Evolutionary conservation across 1,139 yeast genomes (phyloP).

Genomic region (Saccharomyces hybrid): DNA sequence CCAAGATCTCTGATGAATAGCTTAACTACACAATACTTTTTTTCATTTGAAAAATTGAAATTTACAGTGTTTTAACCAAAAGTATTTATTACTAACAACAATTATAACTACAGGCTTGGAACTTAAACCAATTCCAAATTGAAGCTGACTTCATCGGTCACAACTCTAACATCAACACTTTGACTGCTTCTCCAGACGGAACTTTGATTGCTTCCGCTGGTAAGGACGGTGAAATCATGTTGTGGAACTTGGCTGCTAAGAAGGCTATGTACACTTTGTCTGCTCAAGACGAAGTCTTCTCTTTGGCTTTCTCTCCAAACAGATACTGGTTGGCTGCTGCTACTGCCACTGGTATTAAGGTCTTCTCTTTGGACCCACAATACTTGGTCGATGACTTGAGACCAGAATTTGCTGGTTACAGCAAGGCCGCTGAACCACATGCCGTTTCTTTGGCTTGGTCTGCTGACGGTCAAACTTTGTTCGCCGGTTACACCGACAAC

Average conservation of each 20-base stretch:
- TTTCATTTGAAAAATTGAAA: too few relatives aligned
- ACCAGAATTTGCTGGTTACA: constrained; percentile 91
- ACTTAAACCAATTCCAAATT: constrained; percentile 75
- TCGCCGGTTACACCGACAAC: constrained; percentile 99
- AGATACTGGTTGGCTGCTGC: constrained; percentile 99
- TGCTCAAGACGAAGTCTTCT: constrained; percentile 95
- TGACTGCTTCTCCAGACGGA: constrained; percentile 99
- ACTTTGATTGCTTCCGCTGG: constrained; percentile 99
- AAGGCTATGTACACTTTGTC: constrained; percentile 87
- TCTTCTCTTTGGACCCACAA: constrained; percentile 97
- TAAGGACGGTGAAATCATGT: constrained; percentile 97
- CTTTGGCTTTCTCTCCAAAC: constrained; percentile 99
- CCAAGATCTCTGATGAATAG: constrained; percentile 92
- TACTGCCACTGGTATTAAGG: constrained; percentile 95
- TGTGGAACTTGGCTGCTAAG: constrained; percentile 94
- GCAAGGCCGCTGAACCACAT: constrained; percentile 95
- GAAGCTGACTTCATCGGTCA: constrained; percentile 98
- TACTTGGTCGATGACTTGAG: constrained; percentile 94
- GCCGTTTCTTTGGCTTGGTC: constrained; percentile 99
- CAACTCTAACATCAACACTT: constrained; percentile 97
- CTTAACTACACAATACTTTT: too few relatives aligned
- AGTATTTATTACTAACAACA: too few relatives aligned
- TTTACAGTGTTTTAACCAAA: too few relatives aligned
- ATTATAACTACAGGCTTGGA: constrained; percentile 67
- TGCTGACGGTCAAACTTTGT: constrained; percentile 98